Conservation (phyloP, 2,329 filamentous ascomycete species). For the Cercospora sp. region DNA sequence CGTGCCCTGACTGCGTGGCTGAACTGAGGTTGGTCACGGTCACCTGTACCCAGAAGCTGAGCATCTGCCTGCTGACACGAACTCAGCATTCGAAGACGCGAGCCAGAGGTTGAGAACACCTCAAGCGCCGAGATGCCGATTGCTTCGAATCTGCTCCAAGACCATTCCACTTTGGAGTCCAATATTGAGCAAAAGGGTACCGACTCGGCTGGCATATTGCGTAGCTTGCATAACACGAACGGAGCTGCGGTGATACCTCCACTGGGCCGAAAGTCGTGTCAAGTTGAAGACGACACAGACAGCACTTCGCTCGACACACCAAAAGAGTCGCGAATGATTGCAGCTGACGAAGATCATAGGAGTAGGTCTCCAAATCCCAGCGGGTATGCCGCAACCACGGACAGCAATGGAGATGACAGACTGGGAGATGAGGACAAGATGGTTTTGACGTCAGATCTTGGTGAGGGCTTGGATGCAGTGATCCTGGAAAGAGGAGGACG, state of each 20-base stretch:
- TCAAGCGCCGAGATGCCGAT: background rate
- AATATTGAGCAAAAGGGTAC: background rate
- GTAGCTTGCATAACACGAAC: background rate
- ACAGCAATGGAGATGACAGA: conserved; percentile 8
- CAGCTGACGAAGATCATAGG: background rate
- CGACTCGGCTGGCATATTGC: background rate
- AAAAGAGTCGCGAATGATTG: background rate
- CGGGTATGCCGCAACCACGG: background rate
- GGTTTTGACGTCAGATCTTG: conserved; percentile 37
- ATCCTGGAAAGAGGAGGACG: conserved; percentile 44
- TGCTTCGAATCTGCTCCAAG: background rate
- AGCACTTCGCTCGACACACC: background rate
- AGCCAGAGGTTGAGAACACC: conserved; percentile 11
- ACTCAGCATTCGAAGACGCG: conserved; percentile 28
- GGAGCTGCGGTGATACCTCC: background rate
- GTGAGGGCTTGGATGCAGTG: conserved; percentile 43
- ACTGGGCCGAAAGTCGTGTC: background rate
- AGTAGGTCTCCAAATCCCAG: background rate
- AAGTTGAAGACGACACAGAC: background rate
- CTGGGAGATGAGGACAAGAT: background rate
- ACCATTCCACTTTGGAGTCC: background rate
- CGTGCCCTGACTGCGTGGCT: conserved; percentile 38
- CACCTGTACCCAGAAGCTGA: too few species aligned
- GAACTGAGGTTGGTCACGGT: conserved; percentile 27
- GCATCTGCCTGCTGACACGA: background rate